These are phyloP conservation scores for Psidium guajava DNA, from an alignment of 345 rosid species.

Conservation along the genomic window DNA sequence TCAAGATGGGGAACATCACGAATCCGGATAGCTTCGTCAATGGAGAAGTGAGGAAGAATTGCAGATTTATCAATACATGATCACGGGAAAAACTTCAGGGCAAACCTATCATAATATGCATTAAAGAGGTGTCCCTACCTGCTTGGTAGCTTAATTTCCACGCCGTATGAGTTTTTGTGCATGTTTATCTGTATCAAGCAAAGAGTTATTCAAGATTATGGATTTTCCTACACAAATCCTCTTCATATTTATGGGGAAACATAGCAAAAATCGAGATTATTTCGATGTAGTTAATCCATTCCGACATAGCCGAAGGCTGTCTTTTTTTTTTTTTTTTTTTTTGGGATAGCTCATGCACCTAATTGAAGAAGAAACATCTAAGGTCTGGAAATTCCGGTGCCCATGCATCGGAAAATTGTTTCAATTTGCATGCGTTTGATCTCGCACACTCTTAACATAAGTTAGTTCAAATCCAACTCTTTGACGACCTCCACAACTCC, in stretches of 20 bases:
- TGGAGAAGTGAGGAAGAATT: conserved; percentile 73
- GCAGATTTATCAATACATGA: conserved; percentile 83
- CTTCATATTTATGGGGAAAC: background rate
- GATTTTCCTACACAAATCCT: background rate
- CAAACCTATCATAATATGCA: background rate
- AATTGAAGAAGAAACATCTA: background rate
- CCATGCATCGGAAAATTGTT: background rate
- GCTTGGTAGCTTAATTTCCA: background rate
- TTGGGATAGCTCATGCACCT: background rate
- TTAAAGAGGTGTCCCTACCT: background rate
- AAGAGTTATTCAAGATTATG: background rate
- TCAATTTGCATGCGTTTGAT: background rate
- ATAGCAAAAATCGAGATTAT: background rate
- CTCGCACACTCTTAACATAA: background rate
- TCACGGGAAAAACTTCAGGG: background rate
- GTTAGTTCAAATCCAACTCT: background rate
- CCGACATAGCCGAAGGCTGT: background rate
- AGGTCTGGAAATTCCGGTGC: background rate
- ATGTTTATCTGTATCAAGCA: background rate
- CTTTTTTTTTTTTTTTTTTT: background rate
- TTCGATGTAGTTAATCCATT: background rate
- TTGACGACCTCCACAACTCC: background rate
- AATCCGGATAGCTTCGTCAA: conserved; percentile 40
- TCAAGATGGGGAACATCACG: conserved; percentile 75
- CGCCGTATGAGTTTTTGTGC: background rate